These are phyloP conservation scores for Ceratocystis variospora DNA, from an alignment of 2,329 filamentous ascomycete genomes.

Conservation along the genomic window DNA sequence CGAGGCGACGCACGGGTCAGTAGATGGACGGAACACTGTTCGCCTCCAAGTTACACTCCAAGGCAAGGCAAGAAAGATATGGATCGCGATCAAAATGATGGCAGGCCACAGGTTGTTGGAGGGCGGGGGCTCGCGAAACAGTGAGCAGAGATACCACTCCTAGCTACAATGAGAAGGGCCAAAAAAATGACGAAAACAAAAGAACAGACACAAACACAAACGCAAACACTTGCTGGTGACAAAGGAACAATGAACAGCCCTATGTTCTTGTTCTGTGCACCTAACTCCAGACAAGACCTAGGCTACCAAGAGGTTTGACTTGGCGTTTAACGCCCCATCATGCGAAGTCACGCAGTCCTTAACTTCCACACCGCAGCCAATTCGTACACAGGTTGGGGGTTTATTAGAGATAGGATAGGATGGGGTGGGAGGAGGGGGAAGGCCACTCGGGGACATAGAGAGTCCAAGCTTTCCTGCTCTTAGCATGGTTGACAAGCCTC, in stretches of 20 bases:
- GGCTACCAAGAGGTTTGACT: too few relatives aligned
- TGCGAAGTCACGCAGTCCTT: neutral
- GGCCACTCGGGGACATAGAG: neutral
- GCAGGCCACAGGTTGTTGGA: neutral
- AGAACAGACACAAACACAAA: neutral
- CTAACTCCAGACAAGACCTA: neutral
- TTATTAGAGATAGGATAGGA: too few relatives aligned
- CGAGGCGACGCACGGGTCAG: neutral
- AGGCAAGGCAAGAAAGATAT: neutral
- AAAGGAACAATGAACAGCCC: neutral
- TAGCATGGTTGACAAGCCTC: conserved; percentile 6
- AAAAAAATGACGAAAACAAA: neutral
- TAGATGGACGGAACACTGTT: neutral
- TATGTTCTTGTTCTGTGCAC: neutral
- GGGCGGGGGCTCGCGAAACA: neutral
- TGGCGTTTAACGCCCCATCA: neutral
- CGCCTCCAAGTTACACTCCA: conserved; percentile 1
- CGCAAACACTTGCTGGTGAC: neutral
- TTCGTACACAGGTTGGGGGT: too few relatives aligned
- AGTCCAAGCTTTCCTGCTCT: conserved; percentile 2
- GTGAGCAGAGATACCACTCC: neutral
- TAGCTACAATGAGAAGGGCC: neutral
- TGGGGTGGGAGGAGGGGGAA: neutral
- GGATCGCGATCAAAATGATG: neutral
- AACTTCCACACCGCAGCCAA: neutral